Conservation (phyloP, 768 basidiomycete genomes). For the Lentinula raphanica region DNA sequence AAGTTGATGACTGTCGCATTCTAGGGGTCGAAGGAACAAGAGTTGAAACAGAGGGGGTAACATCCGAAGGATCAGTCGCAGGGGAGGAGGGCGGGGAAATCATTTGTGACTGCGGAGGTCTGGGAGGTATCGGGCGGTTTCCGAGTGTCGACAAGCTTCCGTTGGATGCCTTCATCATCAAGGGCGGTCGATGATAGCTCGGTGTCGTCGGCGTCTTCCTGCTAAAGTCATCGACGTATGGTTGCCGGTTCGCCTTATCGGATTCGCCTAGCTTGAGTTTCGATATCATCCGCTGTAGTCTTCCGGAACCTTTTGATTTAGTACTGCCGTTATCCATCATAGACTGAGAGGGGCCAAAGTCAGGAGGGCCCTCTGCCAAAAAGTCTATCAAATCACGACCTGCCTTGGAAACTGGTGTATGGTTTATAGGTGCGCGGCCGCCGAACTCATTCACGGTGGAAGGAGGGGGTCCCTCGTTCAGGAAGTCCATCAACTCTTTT, state of each 20-base stretch:
- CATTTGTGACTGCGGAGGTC: slow-evolving; percentile 36
- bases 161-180: slow-evolving; percentile 26
- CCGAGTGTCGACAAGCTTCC: slow-evolving; percentile 45
- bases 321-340: slow-evolving; percentile 24
- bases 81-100: slow-evolving; percentile 47
- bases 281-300: slow-evolving; percentile 81
- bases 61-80: slow-evolving; percentile 22
- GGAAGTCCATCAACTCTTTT: slow-evolving; percentile 52
- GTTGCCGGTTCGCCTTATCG: slow-evolving; percentile 21
- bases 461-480: slow-evolving; percentile 51
- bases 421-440: slow-evolving; percentile 18
- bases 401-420: slow-evolving; percentile 33
- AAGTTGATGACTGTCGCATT: background rate
- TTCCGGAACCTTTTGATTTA: slow-evolving; percentile 45
- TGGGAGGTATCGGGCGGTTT: slow-evolving; percentile 58
- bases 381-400: slow-evolving; percentile 53
- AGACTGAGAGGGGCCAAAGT: slow-evolving; percentile 16
- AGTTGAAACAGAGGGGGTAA: background rate
- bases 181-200: slow-evolving; percentile 16
- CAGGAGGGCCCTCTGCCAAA: slow-evolving; percentile 51
- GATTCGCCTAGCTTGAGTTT: slow-evolving; percentile 56
- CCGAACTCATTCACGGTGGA: slow-evolving; percentile 45
- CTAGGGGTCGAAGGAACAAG: background rate
- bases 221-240: slow-evolving; percentile 20
- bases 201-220: slow-evolving; percentile 23